Evolutionary conservation across 2,329 filamentous ascomycete genomes (phyloP).

Genomic region (Aaosphaeria arxii): DNA sequence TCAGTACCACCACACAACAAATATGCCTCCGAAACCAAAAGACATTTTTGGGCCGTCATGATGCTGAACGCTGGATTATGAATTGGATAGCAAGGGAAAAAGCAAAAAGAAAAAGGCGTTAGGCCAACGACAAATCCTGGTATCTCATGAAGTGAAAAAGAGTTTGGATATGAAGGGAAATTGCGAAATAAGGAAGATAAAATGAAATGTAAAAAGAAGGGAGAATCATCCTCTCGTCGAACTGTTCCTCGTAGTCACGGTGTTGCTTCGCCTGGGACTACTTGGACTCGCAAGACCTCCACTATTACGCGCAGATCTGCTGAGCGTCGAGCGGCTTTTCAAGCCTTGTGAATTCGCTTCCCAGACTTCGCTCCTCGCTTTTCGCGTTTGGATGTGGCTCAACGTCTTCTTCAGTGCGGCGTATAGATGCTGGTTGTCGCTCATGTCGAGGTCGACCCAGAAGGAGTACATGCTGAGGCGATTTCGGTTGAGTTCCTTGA

Average conservation of each 20-base stretch:
- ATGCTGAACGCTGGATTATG: no score
- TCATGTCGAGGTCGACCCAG: constrained; percentile 36
- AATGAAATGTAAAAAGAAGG: no score
- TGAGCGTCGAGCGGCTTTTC: background rate
- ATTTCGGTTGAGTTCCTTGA: constrained; percentile 31
- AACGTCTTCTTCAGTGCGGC: constrained; percentile 34
- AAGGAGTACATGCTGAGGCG: constrained; percentile 30
- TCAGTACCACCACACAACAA: no score
- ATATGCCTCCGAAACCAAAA: no score
- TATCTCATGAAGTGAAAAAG: no score
- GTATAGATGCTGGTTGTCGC: constrained; percentile 33
- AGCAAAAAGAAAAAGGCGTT: no score
- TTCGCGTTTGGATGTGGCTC: constrained; percentile 27
- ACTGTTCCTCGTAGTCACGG: background rate
- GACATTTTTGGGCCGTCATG: no score
- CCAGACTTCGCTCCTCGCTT: constrained; percentile 25
- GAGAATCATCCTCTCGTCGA: background rate
- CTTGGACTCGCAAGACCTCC: background rate
- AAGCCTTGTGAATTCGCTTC: constrained; percentile 4
- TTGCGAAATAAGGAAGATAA: no score
- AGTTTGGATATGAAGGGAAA: no score
- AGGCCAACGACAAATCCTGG: no score
- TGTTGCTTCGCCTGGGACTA: background rate
- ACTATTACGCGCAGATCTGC: background rate
- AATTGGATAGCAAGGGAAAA: no score